Base-by-base conservation (phyloP, 306 rosid genomes). In the Glycine tomentella region DNA sequence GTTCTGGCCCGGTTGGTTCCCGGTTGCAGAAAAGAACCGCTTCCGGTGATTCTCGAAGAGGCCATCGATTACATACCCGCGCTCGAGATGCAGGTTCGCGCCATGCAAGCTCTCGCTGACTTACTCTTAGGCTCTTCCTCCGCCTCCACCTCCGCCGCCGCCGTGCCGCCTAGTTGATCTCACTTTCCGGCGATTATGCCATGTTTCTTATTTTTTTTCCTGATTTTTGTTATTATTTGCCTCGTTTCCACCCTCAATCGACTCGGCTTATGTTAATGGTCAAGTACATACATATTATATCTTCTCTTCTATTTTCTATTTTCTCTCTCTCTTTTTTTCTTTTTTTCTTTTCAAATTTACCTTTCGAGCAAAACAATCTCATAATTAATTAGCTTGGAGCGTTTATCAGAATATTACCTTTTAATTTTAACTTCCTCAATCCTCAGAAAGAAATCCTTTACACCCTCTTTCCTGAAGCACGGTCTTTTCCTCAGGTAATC, bases 81-180 rank as follows among this genome's bases (percentile, higher is more conserved):
- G 1, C 91, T 92, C 83, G 91, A 93, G 93, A 96, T 96, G 99
- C 99, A 96, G 83, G 87, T 96, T 83, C 88, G 94, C 17, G 93
- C 94, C 87, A 93, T 96, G 99, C 74, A 84, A n/a, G 90, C 92
- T 14, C 89, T 96, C 16, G 85, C 93, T 20, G 88, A 92, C 17
- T 84, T 89, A 44, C 90, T 94, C 72, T 75, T 90, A 1, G 90
- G 81, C 15, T 79, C 90, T 38, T 69, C 83, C 2, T 8, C 84
- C 11, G 64, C 73, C 3, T 36, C 40, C 15, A 56, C 78, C 38
- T 38, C 56, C 9, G 49, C 78, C 74, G 17, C 63, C 46, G 46
- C 87, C 4, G 51, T 91, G 65, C 90, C 97, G 14, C 70, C 83
- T 38, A 80, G 82, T 52, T 90, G 86, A 90, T 86, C 48, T 48